phyloP scores from a whole-genome alignment of 192 early-diverging fungal species.

The Coemansia sp. region DNA sequence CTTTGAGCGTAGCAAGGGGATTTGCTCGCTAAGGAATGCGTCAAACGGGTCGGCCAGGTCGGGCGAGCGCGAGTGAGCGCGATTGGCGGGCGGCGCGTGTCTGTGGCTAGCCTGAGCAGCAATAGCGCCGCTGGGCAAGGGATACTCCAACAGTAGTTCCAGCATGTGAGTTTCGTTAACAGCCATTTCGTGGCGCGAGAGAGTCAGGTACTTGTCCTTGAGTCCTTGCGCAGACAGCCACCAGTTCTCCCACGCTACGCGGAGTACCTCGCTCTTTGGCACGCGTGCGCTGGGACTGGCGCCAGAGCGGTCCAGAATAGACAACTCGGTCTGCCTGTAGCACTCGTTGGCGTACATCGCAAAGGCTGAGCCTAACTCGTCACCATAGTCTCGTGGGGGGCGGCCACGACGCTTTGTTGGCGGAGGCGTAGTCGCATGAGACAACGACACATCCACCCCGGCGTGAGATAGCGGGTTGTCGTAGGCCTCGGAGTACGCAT shows the following conservation, averaged over 20 bases:
- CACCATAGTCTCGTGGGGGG: conserved; percentile 55
- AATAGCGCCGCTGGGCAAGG: conserved; percentile 35
- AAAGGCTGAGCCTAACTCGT: conserved; percentile 53
- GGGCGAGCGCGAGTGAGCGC: conserved; percentile 26
- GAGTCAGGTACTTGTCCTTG: conserved; percentile 50
- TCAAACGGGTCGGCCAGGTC: conserved; percentile 34
- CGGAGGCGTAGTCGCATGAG: conserved; percentile 25
- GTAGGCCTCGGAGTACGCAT: conserved; percentile 3
- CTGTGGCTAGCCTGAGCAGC: conserved; percentile 22
- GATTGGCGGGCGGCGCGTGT: background rate
- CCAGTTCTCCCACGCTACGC: conserved; percentile 48
- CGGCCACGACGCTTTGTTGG: conserved; percentile 53
- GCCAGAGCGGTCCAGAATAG: conserved; percentile 20
- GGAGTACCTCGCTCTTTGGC: conserved; percentile 42
- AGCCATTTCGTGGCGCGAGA: conserved; percentile 49
- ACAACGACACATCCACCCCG: conserved; percentile 10
- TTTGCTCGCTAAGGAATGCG: conserved; percentile 45
- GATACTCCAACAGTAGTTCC: conserved; percentile 51
- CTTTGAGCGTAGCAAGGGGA: conserved; percentile 46
- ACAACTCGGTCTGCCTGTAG: conserved; percentile 23
- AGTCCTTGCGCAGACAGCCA: conserved; percentile 44
- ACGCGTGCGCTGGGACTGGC: conserved; percentile 4
- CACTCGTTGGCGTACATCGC: conserved; percentile 49
- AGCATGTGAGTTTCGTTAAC: conserved; percentile 49
- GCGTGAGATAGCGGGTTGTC: conserved; percentile 5